These are phyloP conservation scores for Drosera spatulata DNA, from an alignment of 179 eudicot genomes.

Conservation along the genomic window DNA sequence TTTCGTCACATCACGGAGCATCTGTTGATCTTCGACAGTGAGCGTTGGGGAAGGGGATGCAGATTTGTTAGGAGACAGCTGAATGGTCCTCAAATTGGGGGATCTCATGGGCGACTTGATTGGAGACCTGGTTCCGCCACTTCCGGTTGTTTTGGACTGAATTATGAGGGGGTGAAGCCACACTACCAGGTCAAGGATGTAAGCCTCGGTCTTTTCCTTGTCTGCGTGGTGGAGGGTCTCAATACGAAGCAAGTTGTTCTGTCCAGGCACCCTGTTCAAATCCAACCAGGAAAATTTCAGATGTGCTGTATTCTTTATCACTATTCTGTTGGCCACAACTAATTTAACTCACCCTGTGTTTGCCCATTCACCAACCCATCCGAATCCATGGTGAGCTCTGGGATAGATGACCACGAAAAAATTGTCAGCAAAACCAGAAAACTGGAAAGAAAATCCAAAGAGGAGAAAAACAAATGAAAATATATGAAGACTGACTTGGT, in stretches of 20 bases:
- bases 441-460: not conserved
- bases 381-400: conserved; percentile 82
- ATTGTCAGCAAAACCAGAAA: conserved; percentile 3
- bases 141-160: conserved; percentile 42
- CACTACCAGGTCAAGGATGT: conserved; percentile 55
- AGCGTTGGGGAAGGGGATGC: conserved; percentile 50
- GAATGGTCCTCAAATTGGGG: conserved; percentile 59
- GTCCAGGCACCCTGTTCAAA: conserved; percentile 15
- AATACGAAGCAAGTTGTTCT: conserved; percentile 29
- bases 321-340: no score
- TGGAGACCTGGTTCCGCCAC: conserved; percentile 58
- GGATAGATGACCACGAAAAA: conserved; percentile 8
- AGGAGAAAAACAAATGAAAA: not conserved
- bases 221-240: conserved; percentile 69
- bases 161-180: conserved; percentile 88
- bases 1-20: conserved; percentile 76
- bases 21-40: conserved; percentile 67
- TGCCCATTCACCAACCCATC: conserved; percentile 89
- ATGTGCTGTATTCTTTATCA: no score
- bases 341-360: conserved; percentile 38
- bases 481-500: conserved; percentile 35
- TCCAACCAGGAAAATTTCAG: no score
- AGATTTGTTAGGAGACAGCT: conserved; percentile 37
- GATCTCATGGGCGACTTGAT: conserved; percentile 76
- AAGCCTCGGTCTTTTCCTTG: conserved; percentile 48